Evolutionary conservation across 2,329 filamentous ascomycete genomes (phyloP).

Genomic region (Gnomoniopsis smithogilvyi): DNA sequence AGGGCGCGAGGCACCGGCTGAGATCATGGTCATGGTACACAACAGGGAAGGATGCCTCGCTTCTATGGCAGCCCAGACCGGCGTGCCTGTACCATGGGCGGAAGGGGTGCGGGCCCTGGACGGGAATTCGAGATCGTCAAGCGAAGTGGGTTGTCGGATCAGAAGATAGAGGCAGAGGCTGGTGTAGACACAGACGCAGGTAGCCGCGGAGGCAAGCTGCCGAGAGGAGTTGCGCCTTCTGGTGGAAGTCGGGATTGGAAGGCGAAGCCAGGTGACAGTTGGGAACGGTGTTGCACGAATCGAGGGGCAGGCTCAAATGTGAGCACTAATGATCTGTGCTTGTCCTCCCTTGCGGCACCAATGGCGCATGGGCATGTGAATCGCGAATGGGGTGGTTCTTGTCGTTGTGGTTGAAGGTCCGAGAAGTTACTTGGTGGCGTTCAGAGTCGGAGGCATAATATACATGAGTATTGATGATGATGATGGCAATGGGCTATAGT

Average conservation of each 20-base stretch:
- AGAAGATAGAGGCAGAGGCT: not conserved
- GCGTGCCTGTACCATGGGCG: slow-evolving; percentile 18
- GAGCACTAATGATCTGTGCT: slow-evolving; percentile 9
- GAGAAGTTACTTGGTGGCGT: not conserved
- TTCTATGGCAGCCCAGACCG: slow-evolving; percentile 19
- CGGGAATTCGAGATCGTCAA: not conserved
- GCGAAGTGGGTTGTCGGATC: slow-evolving; percentile 12
- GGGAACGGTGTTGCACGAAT: slow-evolving; percentile 11
- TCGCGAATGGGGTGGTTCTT: not conserved
- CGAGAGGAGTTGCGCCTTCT: not conserved
- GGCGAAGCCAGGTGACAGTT: slow-evolving; percentile 6
- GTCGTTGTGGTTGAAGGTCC: not conserved
- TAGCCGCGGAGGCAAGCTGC: slow-evolving; percentile 16
- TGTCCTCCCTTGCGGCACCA: slow-evolving; percentile 15
- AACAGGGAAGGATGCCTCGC: slow-evolving; percentile 17
- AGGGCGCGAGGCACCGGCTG: slow-evolving; percentile 14
- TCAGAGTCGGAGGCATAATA: not conserved
- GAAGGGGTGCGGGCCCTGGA: not conserved
- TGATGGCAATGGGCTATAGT: not conserved
- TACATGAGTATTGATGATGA: not conserved
- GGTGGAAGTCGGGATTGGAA: not conserved
- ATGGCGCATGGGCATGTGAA: slow-evolving; percentile 10
- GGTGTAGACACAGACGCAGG: slow-evolving; percentile 7
- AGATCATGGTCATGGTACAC: slow-evolving; percentile 14
- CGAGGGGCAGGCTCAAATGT: slow-evolving; percentile 15